Percentiles rank a stretch among this genome's conserved stretches.
Conservation (phyloP, 1,284 basidiomycete species). For the Pseudozyma sp. region DNA sequence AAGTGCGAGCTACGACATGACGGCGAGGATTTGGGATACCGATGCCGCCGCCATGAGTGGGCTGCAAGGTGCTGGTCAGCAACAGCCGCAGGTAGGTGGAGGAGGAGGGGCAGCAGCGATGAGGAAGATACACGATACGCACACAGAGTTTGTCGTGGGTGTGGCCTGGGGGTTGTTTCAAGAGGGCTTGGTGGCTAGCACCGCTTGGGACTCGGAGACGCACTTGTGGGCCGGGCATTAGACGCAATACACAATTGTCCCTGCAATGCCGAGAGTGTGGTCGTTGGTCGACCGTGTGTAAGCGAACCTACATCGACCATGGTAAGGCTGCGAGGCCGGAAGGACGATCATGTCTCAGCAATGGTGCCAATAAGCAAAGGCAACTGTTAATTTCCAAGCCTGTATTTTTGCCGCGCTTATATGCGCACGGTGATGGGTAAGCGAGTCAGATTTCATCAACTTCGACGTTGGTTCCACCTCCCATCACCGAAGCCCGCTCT, state of each 20-base stretch:
- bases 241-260: neutral
- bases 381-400: too few relatives aligned
- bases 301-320: too few relatives aligned
- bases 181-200: conserved; percentile 84
- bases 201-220: conserved; percentile 88
- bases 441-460: too few relatives aligned
- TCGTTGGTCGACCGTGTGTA: too few relatives aligned
- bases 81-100: neutral
- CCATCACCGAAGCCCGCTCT: too few relatives aligned
- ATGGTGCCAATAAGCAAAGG: too few relatives aligned
- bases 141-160: conserved; percentile 95
- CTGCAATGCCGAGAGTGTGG: too few relatives aligned
- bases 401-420: too few relatives aligned
- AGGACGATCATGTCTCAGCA: too few relatives aligned
- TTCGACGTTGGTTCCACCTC: too few relatives aligned
- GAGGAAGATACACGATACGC: conserved; percentile 79
- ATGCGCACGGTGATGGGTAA: too few relatives aligned
- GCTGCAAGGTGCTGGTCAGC: conserved; percentile 71
- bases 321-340: too few relatives aligned
- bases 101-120: conserved; percentile 60
- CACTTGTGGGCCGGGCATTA: conserved; percentile 74
- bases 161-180: conserved; percentile 86
- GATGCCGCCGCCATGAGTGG: conserved; percentile 41
- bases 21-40: conserved; percentile 79
- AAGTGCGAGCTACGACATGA: conserved; percentile 95